Percentiles rank a stretch among this genome's conserved stretches.
phyloP scores from a whole-genome alignment of 2,329 filamentous ascomycete genomes.

The Alternaria gansuensis region DNA sequence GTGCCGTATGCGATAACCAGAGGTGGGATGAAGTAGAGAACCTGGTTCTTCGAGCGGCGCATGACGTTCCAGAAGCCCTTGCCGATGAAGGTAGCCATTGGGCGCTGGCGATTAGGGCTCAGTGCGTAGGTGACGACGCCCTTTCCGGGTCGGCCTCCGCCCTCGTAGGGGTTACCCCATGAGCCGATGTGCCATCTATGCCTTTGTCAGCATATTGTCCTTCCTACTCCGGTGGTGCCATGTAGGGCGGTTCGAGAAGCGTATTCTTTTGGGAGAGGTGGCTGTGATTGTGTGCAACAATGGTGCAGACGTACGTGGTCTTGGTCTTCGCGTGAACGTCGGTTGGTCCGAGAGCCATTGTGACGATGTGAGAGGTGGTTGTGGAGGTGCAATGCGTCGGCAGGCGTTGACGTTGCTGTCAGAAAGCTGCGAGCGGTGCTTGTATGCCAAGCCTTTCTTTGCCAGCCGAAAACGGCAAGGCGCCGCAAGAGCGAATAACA shows the following conservation, averaged over 20 bases:
- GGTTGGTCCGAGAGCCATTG: slow-evolving; percentile 46
- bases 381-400: slow-evolving; percentile 32
- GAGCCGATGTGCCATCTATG: slow-evolving; percentile 50
- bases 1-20: slow-evolving; percentile 79
- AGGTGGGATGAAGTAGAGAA: slow-evolving; percentile 87
- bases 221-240: slow-evolving; percentile 14
- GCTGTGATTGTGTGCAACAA: slow-evolving; percentile 8
- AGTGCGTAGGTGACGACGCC: slow-evolving; percentile 76
- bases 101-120: slow-evolving; percentile 87
- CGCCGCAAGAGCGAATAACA: slow-evolving; percentile 1
- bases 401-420: slow-evolving; percentile 28
- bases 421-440: slow-evolving; percentile 30
- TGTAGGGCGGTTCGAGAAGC: slow-evolving; percentile 17
- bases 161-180: slow-evolving; percentile 54
- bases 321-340: slow-evolving; percentile 40
- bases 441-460: slow-evolving; percentile 18
- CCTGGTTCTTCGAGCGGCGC: slow-evolving; percentile 84
- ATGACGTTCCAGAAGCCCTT: slow-evolving; percentile 95
- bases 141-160: slow-evolving; percentile 61
- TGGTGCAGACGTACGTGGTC: slow-evolving; percentile 39
- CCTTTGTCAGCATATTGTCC: slow-evolving; percentile 25
- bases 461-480: slow-evolving; percentile 8
- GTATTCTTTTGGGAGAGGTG: slow-evolving; percentile 11
- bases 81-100: slow-evolving; percentile 78
- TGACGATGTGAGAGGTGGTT: slow-evolving; percentile 28